Percentiles rank a stretch among this genome's conserved stretches.
Evolutionary conservation across 345 rosid species (phyloP).

Genomic region (Brassica incana): DNA sequence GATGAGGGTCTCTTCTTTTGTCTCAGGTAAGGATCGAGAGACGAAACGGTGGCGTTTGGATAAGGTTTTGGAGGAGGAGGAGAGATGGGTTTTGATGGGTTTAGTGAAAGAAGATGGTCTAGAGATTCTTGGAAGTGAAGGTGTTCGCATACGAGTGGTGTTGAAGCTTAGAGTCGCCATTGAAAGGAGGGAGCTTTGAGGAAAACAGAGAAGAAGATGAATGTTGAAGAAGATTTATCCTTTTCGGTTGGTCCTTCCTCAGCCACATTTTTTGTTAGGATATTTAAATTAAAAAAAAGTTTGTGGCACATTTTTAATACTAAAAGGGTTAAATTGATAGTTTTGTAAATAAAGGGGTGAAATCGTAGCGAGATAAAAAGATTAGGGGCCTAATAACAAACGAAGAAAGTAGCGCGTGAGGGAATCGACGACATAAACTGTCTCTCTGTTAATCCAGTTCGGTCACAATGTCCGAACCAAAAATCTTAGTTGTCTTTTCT

Average conservation of each 20-base stretch:
- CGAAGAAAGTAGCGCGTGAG: background rate
- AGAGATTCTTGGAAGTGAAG: conserved; percentile 43
- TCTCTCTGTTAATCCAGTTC: background rate
- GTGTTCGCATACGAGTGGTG: conserved; percentile 51
- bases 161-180: conserved; percentile 85
- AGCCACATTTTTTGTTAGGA: conserved; percentile 36
- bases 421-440: background rate
- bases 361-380: background rate
- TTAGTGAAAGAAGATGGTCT: conserved; percentile 41
- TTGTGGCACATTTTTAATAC: too few species aligned
- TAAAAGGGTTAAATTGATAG: background rate
- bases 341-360: background rate
- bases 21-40: conserved; percentile 44
- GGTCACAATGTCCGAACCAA: background rate
- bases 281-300: too few species aligned
- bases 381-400: conserved; percentile 1
- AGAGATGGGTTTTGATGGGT: conserved; percentile 40
- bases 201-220: background rate
- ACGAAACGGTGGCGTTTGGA: conserved; percentile 41
- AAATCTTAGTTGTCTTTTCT: background rate
- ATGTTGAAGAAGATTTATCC: conserved; percentile 21
- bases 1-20: conserved; percentile 43
- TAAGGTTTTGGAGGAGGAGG: conserved; percentile 31
- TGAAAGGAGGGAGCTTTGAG: conserved; percentile 37
- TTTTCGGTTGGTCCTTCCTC: conserved; percentile 38